These are phyloP conservation scores for Ogataea henricii DNA, from an alignment of 805 yeast genomes.

Conservation along the genomic window DNA sequence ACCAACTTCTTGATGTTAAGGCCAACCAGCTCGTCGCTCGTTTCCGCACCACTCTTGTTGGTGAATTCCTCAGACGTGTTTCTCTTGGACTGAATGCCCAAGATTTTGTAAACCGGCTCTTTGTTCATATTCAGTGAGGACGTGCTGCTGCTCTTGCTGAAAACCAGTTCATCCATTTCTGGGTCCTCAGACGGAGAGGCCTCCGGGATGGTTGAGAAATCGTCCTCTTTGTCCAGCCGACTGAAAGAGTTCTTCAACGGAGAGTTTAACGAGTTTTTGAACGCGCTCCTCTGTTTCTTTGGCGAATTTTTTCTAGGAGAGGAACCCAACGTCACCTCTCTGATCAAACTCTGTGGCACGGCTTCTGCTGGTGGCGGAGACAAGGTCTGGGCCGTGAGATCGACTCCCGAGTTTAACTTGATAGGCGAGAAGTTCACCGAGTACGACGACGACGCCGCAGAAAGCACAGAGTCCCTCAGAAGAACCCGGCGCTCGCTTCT, in stretches of 20 bases:
- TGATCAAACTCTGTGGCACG: constrained; percentile 11
- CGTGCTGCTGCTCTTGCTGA: constrained; percentile 21
- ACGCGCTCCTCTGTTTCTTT: constrained; percentile 17
- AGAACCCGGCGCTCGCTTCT: constrained; percentile 28
- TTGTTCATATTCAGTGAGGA: constrained; percentile 11
- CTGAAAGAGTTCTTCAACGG: constrained; percentile 18
- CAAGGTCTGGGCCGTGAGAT: constrained; percentile 7
- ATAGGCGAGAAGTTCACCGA: constrained; percentile 15
- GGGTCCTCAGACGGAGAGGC: constrained; percentile 3
- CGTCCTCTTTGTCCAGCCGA: constrained; percentile 8
- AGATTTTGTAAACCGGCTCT: constrained; percentile 20
- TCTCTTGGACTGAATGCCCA: constrained; percentile 8
- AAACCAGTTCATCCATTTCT: constrained; percentile 31
- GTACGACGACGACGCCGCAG: constrained; percentile 19
- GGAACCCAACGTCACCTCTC: constrained; percentile 31
- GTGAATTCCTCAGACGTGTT: background rate
- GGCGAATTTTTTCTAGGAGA: constrained; percentile 36
- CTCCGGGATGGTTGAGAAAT: background rate
- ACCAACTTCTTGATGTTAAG: constrained; percentile 10
- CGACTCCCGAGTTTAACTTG: background rate
- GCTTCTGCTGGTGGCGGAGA: constrained; percentile 1
- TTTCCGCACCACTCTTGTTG: background rate
- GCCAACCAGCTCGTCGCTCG: constrained; percentile 11
- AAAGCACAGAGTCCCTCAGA: constrained; percentile 14
- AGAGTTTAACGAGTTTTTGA: constrained; percentile 17